A percentile compares a stretch with the other conserved stretches of the same genome.
Evolutionary conservation across 495 filamentous ascomycete species (phyloP).

Genomic region (Xylaria telfairii): DNA sequence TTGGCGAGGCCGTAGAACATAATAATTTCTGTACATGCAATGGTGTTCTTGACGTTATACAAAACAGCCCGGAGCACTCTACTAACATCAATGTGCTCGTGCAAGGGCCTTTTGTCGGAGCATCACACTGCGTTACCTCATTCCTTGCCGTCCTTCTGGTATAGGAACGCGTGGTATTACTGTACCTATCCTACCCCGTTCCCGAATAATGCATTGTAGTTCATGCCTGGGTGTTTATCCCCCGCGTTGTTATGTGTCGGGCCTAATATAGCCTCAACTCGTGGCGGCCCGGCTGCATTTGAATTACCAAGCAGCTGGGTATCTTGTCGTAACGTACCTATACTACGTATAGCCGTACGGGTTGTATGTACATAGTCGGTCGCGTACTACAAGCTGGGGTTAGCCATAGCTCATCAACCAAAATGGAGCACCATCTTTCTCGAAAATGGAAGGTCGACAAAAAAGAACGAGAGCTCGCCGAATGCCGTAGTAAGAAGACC

Average conservation of each 20-base stretch:
- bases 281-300: constrained; percentile 19
- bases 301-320: constrained; percentile 16
- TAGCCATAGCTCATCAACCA: background rate
- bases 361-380: background rate
- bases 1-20: constrained; percentile 14
- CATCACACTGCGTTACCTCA: background rate
- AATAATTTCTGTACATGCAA: constrained; percentile 2
- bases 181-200: background rate
- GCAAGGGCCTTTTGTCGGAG: constrained; percentile 25
- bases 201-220: constrained; percentile 8
- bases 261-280: constrained; percentile 21
- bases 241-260: constrained; percentile 7
- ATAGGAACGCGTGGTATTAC: background rate
- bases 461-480: constrained; percentile 9
- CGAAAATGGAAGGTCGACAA: constrained; percentile 3
- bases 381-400: background rate
- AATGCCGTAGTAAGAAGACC: constrained; percentile 5
- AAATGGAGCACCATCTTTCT: background rate
- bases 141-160: background rate
- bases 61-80: background rate
- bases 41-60: constrained; percentile 18
- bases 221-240: constrained; percentile 16
- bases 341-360: background rate
- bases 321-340: constrained; percentile 7
- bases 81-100: background rate